phyloP scores from a whole-genome alignment of 768 basidiomycete species.

The Collybiopsis luxurians region DNA sequence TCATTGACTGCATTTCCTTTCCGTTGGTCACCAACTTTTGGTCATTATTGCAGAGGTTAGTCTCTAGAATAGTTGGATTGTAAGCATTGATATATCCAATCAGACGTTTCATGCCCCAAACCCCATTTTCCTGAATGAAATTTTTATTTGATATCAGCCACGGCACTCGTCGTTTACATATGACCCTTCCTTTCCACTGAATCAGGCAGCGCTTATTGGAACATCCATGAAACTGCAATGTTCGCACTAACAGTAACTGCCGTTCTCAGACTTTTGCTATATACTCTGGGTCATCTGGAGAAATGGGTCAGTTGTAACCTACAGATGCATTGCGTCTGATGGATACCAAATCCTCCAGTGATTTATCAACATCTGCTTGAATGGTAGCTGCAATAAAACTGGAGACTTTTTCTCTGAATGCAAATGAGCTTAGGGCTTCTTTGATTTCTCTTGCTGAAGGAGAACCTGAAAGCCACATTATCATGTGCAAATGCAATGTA shows the following conservation, averaged over 20 bases:
- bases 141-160: constrained; percentile 18
- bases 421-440: constrained; percentile 15
- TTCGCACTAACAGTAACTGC: constrained; percentile 22
- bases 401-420: constrained; percentile 24
- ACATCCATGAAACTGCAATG: constrained; percentile 34
- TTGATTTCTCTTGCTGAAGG: constrained; percentile 22
- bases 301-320: constrained; percentile 26
- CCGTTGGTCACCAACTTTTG: constrained; percentile 34
- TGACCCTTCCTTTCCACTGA: constrained; percentile 5
- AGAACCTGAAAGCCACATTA: constrained; percentile 32
- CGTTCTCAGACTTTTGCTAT: not conserved
- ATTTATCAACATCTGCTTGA: constrained; percentile 22
- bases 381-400: constrained; percentile 30
- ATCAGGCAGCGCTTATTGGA: constrained; percentile 17
- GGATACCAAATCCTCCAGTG: not conserved
- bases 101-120: constrained; percentile 24
- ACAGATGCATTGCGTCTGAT: constrained; percentile 12
- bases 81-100: constrained; percentile 25
- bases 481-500: constrained; percentile 36
- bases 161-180: constrained; percentile 34
- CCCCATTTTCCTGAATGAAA: constrained; percentile 22
- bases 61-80: constrained; percentile 20
- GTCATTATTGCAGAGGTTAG: constrained; percentile 33
- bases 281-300: constrained; percentile 25
- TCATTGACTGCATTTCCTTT: constrained; percentile 26